These are phyloP conservation scores for Cladosporium halotolerans DNA, from an alignment of 2,329 filamentous ascomycete genomes.

Conservation along the genomic window DNA sequence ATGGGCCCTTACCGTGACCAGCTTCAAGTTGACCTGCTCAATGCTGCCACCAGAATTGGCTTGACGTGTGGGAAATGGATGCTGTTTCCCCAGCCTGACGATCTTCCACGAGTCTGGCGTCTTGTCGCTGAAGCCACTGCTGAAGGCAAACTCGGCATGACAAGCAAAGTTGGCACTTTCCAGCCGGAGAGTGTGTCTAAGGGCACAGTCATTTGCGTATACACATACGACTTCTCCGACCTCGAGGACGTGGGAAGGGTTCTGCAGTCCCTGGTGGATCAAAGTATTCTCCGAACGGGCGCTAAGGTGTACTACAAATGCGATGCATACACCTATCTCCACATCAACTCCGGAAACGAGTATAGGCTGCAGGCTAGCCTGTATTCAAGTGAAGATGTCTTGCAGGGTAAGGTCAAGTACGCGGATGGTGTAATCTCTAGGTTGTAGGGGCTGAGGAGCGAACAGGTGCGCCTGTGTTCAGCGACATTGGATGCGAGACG, in stretches of 20 bases:
- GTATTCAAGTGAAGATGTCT: slow-evolving; percentile 35
- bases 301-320: slow-evolving; percentile 71
- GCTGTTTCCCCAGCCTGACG: slow-evolving; percentile 53
- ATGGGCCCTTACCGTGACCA: slow-evolving; percentile 38
- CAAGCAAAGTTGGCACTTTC: slow-evolving; percentile 65
- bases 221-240: slow-evolving; percentile 69
- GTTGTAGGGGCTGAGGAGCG: slow-evolving; percentile 5
- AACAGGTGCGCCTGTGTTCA: background rate
- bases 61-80: slow-evolving; percentile 73
- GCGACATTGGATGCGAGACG: background rate
- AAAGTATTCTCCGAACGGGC: slow-evolving; percentile 50
- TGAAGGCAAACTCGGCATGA: slow-evolving; percentile 62
- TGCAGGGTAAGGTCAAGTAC: slow-evolving; percentile 17
- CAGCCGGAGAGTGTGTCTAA: slow-evolving; percentile 33
- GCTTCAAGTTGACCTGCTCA: slow-evolving; percentile 51
- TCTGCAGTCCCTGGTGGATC: slow-evolving; percentile 50
- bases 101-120: slow-evolving; percentile 60
- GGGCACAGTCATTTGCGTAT: slow-evolving; percentile 63
- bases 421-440: slow-evolving; percentile 17
- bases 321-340: slow-evolving; percentile 48
- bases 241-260: slow-evolving; percentile 63
- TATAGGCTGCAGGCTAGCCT: slow-evolving; percentile 39
- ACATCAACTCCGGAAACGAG: slow-evolving; percentile 34
- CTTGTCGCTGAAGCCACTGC: slow-evolving; percentile 61
- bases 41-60: slow-evolving; percentile 53